These are phyloP conservation scores for Phalaenopsis aphrodite DNA, from an alignment of 106 monocot genomes.

Conservation along the genomic window DNA sequence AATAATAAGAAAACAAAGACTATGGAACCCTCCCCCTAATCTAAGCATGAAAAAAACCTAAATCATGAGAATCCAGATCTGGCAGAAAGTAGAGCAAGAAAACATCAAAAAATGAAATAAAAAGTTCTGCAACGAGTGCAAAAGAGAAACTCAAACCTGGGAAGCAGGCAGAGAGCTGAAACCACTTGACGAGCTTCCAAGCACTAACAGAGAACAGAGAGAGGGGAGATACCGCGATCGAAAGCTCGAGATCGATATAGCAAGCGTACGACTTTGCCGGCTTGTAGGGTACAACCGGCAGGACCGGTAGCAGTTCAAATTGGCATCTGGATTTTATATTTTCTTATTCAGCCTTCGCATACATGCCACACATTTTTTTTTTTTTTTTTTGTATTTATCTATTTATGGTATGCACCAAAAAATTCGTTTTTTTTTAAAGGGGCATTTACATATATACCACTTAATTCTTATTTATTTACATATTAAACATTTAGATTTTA, in stretches of 20 bases:
- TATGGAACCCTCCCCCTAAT: neutral
- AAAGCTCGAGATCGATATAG: neutral
- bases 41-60: neutral
- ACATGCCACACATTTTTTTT: no score
- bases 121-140: neutral
- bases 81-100: neutral
- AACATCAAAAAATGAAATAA: neutral
- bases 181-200: neutral
- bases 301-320: neutral
- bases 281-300: neutral
- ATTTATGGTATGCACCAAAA: no score
- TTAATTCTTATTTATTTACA: no score
- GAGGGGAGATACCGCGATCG: neutral
- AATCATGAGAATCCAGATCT: neutral
- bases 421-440: no score
- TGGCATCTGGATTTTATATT: neutral
- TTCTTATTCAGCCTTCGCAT: no score
- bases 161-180: slow-evolving; percentile 1
- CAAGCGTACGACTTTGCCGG: neutral
- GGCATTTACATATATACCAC: no score
- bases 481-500: no score
- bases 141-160: neutral
- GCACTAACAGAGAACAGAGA: neutral
- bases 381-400: no score
- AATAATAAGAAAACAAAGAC: no score